A percentile compares a stretch with the other conserved stretches of the same genome.
Evolutionary conservation across 2,329 filamentous ascomycete genomes (phyloP).

Genomic region (Colletotrichum tabaci): DNA sequence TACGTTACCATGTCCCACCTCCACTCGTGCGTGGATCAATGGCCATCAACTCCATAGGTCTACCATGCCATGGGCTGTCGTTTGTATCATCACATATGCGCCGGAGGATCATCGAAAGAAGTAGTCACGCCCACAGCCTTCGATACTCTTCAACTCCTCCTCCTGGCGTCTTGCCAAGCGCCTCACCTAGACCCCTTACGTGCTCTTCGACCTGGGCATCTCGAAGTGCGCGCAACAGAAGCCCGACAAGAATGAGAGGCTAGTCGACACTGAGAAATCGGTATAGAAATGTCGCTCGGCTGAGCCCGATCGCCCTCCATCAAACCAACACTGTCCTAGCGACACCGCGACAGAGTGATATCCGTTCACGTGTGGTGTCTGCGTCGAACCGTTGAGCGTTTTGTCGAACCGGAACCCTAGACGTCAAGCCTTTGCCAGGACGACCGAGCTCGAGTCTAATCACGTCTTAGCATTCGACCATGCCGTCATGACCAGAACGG

Average conservation of each 20-base stretch:
- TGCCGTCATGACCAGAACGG: slow-evolving; percentile 10
- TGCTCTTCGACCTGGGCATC: slow-evolving; percentile 18
- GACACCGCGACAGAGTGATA: slow-evolving; percentile 1
- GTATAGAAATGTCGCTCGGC: not conserved
- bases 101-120: slow-evolving; percentile 2
- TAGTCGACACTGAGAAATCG: not conserved
- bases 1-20: not conserved
- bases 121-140: not conserved
- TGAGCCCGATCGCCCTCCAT: not conserved
- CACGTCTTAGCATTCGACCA: slow-evolving; percentile 7
- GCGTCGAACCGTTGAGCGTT: not conserved
- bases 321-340: slow-evolving; percentile 12
- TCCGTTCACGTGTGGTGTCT: not conserved
- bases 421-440: slow-evolving; percentile 7
- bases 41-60: not conserved
- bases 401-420: slow-evolving; percentile 14
- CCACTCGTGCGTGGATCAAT: slow-evolving; percentile 18
- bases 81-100: slow-evolving; percentile 14
- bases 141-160: not conserved
- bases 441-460: slow-evolving; percentile 25
- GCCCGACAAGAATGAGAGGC: not conserved
- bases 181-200: not conserved
- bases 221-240: not conserved
- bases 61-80: slow-evolving; percentile 5
- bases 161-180: too few relatives aligned